Base-by-base conservation (phyloP, 2,329 filamentous ascomycete species). In the Fusarium tricinctum region DNA sequence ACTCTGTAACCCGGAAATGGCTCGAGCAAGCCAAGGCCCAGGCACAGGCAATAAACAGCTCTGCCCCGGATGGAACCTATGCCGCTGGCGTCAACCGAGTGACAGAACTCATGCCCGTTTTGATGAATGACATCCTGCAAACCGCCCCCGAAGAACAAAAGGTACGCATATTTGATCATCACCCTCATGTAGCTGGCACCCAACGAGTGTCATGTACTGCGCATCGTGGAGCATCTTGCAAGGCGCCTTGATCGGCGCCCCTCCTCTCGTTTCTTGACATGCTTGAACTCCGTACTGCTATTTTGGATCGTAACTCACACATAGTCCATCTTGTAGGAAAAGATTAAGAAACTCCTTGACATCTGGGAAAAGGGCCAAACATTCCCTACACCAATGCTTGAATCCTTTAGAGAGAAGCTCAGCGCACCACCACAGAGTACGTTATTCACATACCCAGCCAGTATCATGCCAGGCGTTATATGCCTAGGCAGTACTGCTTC, bases 1-100 rank as follows among this genome's bases (percentile, higher is more conserved):
- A 99, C 87, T 97, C 95, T 85, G 94, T 99, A 88, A 95, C 94
- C 81, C 93, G 96, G 82, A 95, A 97, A 85, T 99, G 96, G 95
- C 90, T 97, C 85, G 95, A 98, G 81, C 92, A 94, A 82, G 95
- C 96, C 77, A 96, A 94, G 82, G 88, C 90, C 77, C 88, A 92
- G 73, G 92, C 92, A 76, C 94, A 98, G 79, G 82, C 91, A 77
- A 88, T 94, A 81, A 92, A 92, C 82, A 90, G 88, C 80, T 86
- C 89, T 80, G 93, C 94, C 71, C 89, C 91, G 71, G 93, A 97
- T 82, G 96, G 96, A 78, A 97, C 94, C 56, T 97, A 91, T 86
- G 93, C 94, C 78, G 94, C 94, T 74, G 96, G 95, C 75, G 94
- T 98, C 78, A 91, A 97, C 88, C 92, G 93, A 89, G 93, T 98